Conservation (phyloP, 2,329 filamentous ascomycete species). For the Rachicladosporium sp. region DNA sequence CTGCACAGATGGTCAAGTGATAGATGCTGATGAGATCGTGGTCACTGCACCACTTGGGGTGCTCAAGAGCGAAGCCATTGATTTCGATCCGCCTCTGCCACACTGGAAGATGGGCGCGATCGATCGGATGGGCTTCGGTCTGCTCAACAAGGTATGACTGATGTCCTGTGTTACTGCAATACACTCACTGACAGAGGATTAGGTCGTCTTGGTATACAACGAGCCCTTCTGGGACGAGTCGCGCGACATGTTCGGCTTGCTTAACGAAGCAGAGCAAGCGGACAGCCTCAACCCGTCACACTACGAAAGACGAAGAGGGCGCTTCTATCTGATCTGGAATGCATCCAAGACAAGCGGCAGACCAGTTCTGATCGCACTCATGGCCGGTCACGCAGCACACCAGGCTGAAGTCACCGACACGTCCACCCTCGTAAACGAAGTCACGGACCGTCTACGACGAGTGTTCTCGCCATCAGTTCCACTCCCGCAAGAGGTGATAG, state of each 20-base stretch:
- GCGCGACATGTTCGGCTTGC: constrained; percentile 84
- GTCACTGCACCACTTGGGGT: constrained; percentile 85
- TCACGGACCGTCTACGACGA: constrained; percentile 62
- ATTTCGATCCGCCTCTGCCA: constrained; percentile 86
- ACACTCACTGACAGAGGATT: constrained; percentile 6
- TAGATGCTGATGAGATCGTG: constrained; percentile 84
- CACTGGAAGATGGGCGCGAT: constrained; percentile 74
- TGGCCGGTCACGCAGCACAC: constrained; percentile 89
- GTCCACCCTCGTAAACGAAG: constrained; percentile 64
- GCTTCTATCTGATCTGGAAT: constrained; percentile 98
- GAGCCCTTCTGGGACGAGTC: constrained; percentile 81
- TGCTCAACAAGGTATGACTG: constrained; percentile 66
- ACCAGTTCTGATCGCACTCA: constrained; percentile 74
- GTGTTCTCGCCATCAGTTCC: constrained; percentile 61
- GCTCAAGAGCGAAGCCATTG: constrained; percentile 66
- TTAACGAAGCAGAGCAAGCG: constrained; percentile 59
- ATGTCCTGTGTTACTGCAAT: background rate
- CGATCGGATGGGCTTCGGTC: constrained; percentile 74
- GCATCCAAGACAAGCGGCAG: constrained; percentile 79
- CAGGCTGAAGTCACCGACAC: constrained; percentile 71
- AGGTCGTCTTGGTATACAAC: constrained; percentile 75
- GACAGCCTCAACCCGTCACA: constrained; percentile 67
- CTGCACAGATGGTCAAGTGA: constrained; percentile 62
- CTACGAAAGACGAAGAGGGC: constrained; percentile 67
- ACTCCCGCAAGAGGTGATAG: constrained; percentile 68